Base-by-base conservation (phyloP, 164 flowering plant genomes). In the Amborella trichopoda region DNA sequence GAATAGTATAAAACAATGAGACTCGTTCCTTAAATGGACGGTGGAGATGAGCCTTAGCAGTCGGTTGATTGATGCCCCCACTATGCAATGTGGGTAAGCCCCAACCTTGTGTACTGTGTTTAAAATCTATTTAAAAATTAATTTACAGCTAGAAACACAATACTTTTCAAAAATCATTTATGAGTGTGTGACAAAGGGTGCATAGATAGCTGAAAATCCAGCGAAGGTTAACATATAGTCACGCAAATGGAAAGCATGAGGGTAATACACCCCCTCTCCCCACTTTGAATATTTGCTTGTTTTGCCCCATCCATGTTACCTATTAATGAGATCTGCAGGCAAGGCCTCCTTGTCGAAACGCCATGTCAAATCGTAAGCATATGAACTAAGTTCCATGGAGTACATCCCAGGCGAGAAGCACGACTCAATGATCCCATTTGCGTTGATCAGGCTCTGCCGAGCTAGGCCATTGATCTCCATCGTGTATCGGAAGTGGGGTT, bases 401-500 rank as follows among this genome's bases (percentile, higher is more conserved):
- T 72, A 79, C 58, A 78, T 79, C 2, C 51, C 60, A 0, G 84
- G 76, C 0, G 72, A 56, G 56, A 87, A 81, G 4, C 59, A 2
- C 1, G 20, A 6, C 67, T 87, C 96, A 32, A 87, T 79, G 26
- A 75, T 60, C 0, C 94, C 94, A 33, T 26, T 67, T 0, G 64
- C 83, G 52, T 74, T 81, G 53, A 83, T 64, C 16, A 87, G 79
- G 2, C 36, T 48, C 36, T 59, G 51, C 19, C 96, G 71, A 25
- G 88, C 94, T 23, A 75, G 64, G 5, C 78, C 77, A 40, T 83
- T 87, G 59, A 83, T 81, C 60, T 79, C 75, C 88, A 87, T 77
- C 0, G 96, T 87, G 67, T 80, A 78, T 17, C 94, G 67, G 14
- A 83, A 62, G 55, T 87, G 78, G 26, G 96, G 96, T 28, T 55